Conservation (phyloP, 2,329 filamentous ascomycete species). For the Neopestalotiopsis sp. region DNA sequence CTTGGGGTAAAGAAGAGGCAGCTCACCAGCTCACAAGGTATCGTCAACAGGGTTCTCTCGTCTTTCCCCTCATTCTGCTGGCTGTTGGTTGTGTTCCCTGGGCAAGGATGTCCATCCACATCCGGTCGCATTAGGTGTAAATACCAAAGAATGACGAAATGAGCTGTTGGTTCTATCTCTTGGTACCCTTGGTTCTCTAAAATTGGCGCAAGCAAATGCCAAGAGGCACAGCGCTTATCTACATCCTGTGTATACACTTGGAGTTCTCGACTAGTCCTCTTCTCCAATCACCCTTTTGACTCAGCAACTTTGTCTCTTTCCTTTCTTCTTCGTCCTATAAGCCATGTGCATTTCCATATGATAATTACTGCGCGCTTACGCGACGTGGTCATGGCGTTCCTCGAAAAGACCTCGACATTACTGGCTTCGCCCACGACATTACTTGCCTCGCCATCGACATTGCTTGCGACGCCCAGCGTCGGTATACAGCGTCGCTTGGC, state of each 20-base stretch:
- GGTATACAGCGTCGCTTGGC: neutral
- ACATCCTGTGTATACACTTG: neutral
- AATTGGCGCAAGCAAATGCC: neutral
- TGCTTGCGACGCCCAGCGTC: neutral
- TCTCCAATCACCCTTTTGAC: neutral
- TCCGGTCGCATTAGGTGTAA: neutral
- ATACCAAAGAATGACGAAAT: neutral
- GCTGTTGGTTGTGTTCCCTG: neutral
- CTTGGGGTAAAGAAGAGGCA: no score
- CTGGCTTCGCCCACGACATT: neutral
- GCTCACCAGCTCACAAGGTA: no score
- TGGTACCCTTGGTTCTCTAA: neutral
- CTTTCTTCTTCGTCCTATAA: no score
- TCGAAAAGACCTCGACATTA: neutral
- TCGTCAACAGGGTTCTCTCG: no score
- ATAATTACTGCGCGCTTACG: neutral
- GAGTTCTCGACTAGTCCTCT: neutral
- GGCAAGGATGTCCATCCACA: neutral
- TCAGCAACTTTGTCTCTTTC: no score
- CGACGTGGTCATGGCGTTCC: neutral
- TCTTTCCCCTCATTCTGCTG: no score
- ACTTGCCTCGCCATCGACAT: no score
- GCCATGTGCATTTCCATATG: neutral
- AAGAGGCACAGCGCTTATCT: neutral
- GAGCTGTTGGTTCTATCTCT: neutral